phyloP scores from a whole-genome alignment of 1,284 basidiomycete species.

The Vanrija humicola region DNA sequence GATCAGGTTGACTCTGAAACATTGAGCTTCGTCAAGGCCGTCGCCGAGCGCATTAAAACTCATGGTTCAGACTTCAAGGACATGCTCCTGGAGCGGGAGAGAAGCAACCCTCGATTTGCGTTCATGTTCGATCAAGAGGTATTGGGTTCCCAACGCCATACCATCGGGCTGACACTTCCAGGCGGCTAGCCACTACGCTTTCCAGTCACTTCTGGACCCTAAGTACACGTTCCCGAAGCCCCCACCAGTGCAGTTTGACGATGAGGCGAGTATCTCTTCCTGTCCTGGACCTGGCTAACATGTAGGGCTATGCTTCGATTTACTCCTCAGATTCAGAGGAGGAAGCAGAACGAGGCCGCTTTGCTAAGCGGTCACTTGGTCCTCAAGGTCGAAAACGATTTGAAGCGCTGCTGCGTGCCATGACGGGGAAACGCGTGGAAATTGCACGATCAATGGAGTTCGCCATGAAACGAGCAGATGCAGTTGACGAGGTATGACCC shows the following conservation, averaged over 20 bases:
- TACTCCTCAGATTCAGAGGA: constrained; percentile 95
- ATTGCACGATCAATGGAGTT: constrained; percentile 94
- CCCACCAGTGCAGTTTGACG: constrained; percentile 68
- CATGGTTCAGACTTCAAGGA: constrained; percentile 76
- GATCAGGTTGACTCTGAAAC: constrained; percentile 63
- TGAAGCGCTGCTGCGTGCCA: constrained; percentile 78
- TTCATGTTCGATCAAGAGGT: constrained; percentile 71
- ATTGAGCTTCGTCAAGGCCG: constrained; percentile 76
- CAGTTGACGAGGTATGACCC: constrained; percentile 69
- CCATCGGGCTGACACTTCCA: neutral
- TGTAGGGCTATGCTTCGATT: constrained; percentile 79
- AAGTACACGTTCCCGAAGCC: constrained; percentile 53
- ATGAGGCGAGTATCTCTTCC: constrained; percentile 60
- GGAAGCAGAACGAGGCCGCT: constrained; percentile 79
- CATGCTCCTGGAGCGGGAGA: constrained; percentile 69
- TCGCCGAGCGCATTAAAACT: constrained; percentile 75
- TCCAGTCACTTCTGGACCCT: constrained; percentile 67
- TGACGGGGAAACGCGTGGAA: constrained; percentile 82
- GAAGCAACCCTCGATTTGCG: constrained; percentile 71
- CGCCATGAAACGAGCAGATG: constrained; percentile 89
- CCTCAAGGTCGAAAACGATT: constrained; percentile 74
- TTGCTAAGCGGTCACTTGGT: constrained; percentile 67
- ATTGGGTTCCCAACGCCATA: constrained; percentile 31
- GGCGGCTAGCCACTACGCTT: constrained; percentile 60
- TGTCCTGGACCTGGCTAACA: neutral